Evolutionary conservation across 2,329 filamentous ascomycete species (phyloP), one percentile per base, ranked within the genome.

Genomic region (Incumbomyces lentus): DNA sequence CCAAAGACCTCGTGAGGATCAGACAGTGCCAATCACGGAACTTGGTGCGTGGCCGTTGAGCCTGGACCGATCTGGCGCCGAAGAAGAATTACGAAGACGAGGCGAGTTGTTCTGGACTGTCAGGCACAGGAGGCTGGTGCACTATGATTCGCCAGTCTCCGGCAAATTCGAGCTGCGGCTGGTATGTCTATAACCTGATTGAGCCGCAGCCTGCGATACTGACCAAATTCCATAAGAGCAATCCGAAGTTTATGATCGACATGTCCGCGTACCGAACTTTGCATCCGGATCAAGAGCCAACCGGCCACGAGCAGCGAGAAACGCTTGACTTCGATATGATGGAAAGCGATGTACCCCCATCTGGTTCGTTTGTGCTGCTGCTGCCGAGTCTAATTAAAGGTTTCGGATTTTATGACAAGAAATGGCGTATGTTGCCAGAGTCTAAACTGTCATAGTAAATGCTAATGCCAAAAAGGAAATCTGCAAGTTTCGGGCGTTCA

Each of bases 361-460:
- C 48, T 13, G 49, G 45, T 7, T 13, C 40, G 3, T 48, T 48
- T 40, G 18, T 14, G 13, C 38, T 33, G 13, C 19, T 50, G 16
- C 22, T 50, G n/a, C 49, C 49, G 12, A 8, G n/a, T 11, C 17
- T 12, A 29, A 40, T 46, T 3, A 49, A 45, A 41, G 49, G 49
- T 22, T 50, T 33, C 32, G 44, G 45, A 38, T 29, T 50, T 2
- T 39, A 37, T 14, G 13, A 14, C 12, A 50, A 50, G 18, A 50
- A 45, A 36, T 50, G 49, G 49, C 29, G n/a, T 19, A 46, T 8
- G 22, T 26, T 4, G 8, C 22, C 22, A 8, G 4, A 8, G 5
- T 26, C 22, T 26, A 8, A 26, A 26, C 22, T 8, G 4, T 26
- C 22, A 8, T 26, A 5, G 5, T 4, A 26, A 5, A 8, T 5